Base-by-base conservation (phyloP, 805 yeast species). In the Yamadazyma phyllophila region DNA sequence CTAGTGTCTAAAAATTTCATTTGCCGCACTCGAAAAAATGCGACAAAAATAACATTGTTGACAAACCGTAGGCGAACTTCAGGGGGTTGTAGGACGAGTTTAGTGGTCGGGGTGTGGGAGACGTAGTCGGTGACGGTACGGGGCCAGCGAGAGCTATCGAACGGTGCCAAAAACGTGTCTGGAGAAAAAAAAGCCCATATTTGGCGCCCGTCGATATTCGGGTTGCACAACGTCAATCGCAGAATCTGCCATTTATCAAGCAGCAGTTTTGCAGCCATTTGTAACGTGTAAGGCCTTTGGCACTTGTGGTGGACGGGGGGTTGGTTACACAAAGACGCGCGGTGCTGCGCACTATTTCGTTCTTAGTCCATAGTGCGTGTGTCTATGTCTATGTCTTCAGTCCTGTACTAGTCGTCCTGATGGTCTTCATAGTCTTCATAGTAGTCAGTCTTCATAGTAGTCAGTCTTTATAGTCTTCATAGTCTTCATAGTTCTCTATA, bases 191-290 rank as follows among this genome's bases (percentile, higher is more conserved):
- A 8, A 20, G 14, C 14, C 11, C 13, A 36, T 16, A 36, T 24
- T 29, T 8, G 13, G 4, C 3, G 4, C 4, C 13, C 31, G 7
- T 29, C 31, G 13, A 29, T 3, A 29, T 4, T 11, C 13, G 13
- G 4, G 36, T 32, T 32, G 36, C 27, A 26, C 12, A 15, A 37
- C 26, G 30, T 37, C 40, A 14, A 7, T 7, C n/a, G 32, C 40
- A 15, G 11, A 37, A 37, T 26, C 30, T n/a, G 27, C 9, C 32
- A 37, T 13, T 37, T 37, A 26, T n/a, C 30, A 26, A 26, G 11
- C 14, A 9, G 7, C 40, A 26, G 32, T 37, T 37, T 37, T 37
- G 40, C 40, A 37, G 40, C 40, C 40, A 37, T 37, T 37, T 37
- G 13, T 37, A 26, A 37, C 17, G 20, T 36, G 32, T 15, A 26